Evolutionary conservation across 768 basidiomycete genomes (phyloP).

Genomic region (Lactifluus hygrophoroides): DNA sequence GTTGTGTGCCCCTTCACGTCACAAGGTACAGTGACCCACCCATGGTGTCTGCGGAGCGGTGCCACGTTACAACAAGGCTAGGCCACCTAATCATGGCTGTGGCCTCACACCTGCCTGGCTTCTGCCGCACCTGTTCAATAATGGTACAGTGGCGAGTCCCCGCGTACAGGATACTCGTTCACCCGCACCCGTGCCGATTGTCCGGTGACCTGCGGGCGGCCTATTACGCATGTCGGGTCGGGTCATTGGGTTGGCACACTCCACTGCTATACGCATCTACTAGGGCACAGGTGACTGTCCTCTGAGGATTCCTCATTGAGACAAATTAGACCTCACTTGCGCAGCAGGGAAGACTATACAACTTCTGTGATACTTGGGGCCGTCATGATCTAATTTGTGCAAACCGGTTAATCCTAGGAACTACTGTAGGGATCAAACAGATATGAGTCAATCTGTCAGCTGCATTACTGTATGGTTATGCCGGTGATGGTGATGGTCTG

Average conservation of each 20-base stretch:
- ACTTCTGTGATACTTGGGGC: slow-evolving; percentile 5
- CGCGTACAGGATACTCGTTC: background rate
- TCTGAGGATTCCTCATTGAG: background rate
- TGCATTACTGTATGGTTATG: background rate
- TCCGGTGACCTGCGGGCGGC: background rate
- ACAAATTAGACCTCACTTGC: slow-evolving; percentile 1
- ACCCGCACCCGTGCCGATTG: background rate
- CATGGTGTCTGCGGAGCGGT: background rate
- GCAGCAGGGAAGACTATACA: background rate
- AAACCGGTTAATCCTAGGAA: slow-evolving; percentile 7
- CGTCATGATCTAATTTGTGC: background rate
- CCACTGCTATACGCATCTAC: background rate
- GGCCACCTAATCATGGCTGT: slow-evolving; percentile 3
- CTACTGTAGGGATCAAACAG: background rate
- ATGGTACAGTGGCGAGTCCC: background rate
- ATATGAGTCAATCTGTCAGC: slow-evolving; percentile 7
- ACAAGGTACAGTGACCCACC: background rate
- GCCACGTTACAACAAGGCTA: background rate
- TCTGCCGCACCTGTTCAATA: background rate
- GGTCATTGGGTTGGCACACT: background rate
- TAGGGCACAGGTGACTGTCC: background rate
- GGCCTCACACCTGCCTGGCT: background rate
- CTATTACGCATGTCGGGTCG: background rate
- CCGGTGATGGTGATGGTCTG: background rate
- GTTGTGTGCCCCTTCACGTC: background rate